These are phyloP conservation scores for Nitzschia putrida DNA, from an alignment of 108 stramenopile genomes.

Conservation along the genomic window DNA sequence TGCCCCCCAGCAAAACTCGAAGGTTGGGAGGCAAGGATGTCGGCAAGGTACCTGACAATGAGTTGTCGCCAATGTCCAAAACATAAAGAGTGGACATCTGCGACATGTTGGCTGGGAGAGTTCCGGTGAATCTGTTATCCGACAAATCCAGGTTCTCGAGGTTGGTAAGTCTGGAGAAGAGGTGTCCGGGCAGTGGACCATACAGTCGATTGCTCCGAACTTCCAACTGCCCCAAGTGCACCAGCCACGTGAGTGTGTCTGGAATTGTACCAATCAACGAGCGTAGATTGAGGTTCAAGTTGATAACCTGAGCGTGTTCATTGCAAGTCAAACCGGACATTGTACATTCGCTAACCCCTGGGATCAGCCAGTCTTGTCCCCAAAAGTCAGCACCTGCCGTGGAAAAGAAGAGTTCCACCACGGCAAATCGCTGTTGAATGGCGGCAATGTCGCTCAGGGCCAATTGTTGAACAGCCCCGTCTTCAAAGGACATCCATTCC, in stretches of 20 bases:
- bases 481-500: slow-evolving; percentile 27
- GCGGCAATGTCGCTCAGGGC: not conserved
- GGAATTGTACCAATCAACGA: slow-evolving; percentile 15
- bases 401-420: slow-evolving; percentile 12
- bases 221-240: slow-evolving; percentile 2
- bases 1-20: not conserved
- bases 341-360: slow-evolving; percentile 4
- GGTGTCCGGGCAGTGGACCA: not conserved
- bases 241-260: slow-evolving; percentile 6
- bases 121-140: slow-evolving; percentile 1
- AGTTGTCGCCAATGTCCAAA: not conserved
- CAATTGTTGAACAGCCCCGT: slow-evolving; percentile 4
- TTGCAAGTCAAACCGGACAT: slow-evolving; percentile 9
- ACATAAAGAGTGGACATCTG: not conserved
- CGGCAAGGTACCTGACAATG: slow-evolving; percentile 11
- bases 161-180: not conserved
- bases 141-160: slow-evolving; percentile 8
- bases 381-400: slow-evolving; percentile 12
- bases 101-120: not conserved
- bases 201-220: slow-evolving; percentile 13
- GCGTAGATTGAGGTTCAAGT: not conserved
- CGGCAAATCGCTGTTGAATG: slow-evolving; percentile 20
- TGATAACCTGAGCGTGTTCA: not conserved
- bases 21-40: slow-evolving; percentile 1
- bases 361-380: slow-evolving; percentile 3